A percentile compares a stretch with the other conserved stretches of the same genome.
These are phyloP conservation scores for Isabelozyma pseudorhagii DNA, from an alignment of 805 yeast genomes.

Conservation along the genomic window DNA sequence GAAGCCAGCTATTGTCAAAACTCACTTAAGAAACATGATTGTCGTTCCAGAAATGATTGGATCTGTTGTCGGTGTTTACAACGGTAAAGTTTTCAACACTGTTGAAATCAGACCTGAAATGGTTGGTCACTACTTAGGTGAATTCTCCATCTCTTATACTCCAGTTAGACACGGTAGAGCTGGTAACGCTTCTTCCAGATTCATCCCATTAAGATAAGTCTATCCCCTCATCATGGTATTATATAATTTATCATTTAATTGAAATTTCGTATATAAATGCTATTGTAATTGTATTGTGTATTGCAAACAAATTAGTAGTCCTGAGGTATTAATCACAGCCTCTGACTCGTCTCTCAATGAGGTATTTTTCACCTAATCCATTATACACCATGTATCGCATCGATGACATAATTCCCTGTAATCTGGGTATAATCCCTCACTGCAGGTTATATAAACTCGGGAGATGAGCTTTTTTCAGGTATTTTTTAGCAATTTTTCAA, in stretches of 20 bases:
- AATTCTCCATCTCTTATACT: conserved; percentile 98
- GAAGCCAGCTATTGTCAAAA: conserved; percentile 97
- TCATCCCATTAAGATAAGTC: conserved; percentile 61
- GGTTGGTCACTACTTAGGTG: conserved; percentile 99
- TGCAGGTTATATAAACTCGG: too few relatives aligned
- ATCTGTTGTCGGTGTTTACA: conserved; percentile 97
- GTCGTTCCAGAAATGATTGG: conserved; percentile 99
- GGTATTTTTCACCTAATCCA: too few relatives aligned
- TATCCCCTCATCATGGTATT: conserved; percentile 11
- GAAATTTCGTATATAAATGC: conserved; percentile 8
- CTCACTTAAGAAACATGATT: conserved; percentile 99
- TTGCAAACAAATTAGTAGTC: background rate
- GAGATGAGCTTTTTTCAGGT: background rate
- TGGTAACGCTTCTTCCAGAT: conserved; percentile 77
- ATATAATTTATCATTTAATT: conserved; percentile 6
- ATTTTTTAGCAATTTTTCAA: background rate
- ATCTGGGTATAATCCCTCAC: too few relatives aligned
- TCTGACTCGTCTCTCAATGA: too few relatives aligned
- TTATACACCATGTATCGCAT: too few relatives aligned
- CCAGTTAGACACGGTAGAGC: conserved; percentile 99
- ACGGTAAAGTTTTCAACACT: conserved; percentile 99
- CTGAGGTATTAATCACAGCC: background rate
- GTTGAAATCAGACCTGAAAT: conserved; percentile 99
- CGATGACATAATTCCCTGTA: too few relatives aligned
- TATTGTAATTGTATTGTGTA: conserved; percentile 3